Evolutionary conservation across 495 filamentous ascomycete species (phyloP).

Genomic region (Alectoria sarmentosa): DNA sequence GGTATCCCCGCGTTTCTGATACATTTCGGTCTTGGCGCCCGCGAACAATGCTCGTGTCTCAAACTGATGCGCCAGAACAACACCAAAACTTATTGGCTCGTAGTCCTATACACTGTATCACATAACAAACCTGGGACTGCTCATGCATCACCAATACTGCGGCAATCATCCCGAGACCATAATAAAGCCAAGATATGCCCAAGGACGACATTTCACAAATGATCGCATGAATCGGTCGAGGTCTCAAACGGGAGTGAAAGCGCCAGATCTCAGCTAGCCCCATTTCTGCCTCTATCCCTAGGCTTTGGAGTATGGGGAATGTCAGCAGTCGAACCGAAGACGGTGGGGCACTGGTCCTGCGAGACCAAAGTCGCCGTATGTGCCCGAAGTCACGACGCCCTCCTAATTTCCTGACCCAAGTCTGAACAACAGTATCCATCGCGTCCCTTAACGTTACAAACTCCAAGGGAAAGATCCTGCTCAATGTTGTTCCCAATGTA

Average conservation of each 20-base stretch:
- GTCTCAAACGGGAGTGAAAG: background rate
- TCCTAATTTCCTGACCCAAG: background rate
- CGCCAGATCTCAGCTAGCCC: slow-evolving; percentile 6
- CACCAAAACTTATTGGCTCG: background rate
- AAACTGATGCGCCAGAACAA: background rate
- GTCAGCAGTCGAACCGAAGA: slow-evolving; percentile 89
- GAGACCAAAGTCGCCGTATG: slow-evolving; percentile 84
- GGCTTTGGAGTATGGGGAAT: slow-evolving; percentile 65
- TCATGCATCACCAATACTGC: background rate
- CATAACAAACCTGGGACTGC: background rate
- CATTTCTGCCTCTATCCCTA: background rate
- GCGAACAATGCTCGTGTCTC: background rate
- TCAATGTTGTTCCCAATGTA: slow-evolving; percentile 78
- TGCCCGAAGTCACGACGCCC: slow-evolving; percentile 10
- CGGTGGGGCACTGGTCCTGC: slow-evolving; percentile 71
- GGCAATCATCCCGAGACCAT: background rate
- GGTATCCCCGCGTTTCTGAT: background rate
- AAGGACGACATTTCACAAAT: background rate
- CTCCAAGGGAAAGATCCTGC: slow-evolving; percentile 61
- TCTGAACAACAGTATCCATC: slow-evolving; percentile 61
- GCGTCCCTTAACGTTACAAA: slow-evolving; percentile 73
- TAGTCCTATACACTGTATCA: background rate
- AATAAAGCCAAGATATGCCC: background rate
- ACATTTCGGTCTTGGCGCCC: background rate
- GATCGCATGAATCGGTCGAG: background rate